A percentile compares a stretch with the other conserved stretches of the same genome.
These are phyloP conservation scores for Hippophae tibetana DNA, from an alignment of 306 rosid species.

Conservation along the genomic window DNA sequence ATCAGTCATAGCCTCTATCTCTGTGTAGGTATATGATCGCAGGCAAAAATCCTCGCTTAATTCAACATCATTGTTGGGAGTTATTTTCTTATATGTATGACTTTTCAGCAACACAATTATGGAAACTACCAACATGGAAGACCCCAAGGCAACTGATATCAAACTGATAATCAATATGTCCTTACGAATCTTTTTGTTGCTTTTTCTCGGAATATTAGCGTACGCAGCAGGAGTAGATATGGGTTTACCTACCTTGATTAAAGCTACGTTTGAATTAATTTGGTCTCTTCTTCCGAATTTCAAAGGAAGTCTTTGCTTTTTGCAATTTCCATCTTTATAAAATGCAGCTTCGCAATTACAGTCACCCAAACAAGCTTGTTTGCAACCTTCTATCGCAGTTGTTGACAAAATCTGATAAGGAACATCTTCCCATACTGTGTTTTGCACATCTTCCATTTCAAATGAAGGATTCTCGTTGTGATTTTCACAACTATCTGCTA, in stretches of 20 bases:
- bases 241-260: constrained; percentile 13
- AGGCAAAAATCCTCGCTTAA: constrained; percentile 6
- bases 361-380: constrained; percentile 14
- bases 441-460: neutral
- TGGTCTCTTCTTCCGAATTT: neutral
- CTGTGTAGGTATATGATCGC: constrained; percentile 5
- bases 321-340: neutral
- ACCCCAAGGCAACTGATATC: constrained; percentile 1
- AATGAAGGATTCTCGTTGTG: neutral
- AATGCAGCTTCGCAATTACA: constrained; percentile 18
- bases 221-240: neutral
- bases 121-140: constrained; percentile 1
- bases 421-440: neutral
- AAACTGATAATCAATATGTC: constrained; percentile 7
- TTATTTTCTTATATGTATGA: neutral
- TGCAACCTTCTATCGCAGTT: neutral
- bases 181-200: neutral
- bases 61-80: neutral
- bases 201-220: too few species aligned
- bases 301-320: constrained; percentile 21
- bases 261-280: neutral
- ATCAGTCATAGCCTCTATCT: constrained; percentile 18
- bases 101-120: neutral
- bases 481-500: neutral
- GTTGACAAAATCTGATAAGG: neutral